Evolutionary conservation across 2,329 filamentous ascomycete genomes (phyloP), one percentile per base, ranked within the genome.

Genomic region (Clarireedia sp.): DNA sequence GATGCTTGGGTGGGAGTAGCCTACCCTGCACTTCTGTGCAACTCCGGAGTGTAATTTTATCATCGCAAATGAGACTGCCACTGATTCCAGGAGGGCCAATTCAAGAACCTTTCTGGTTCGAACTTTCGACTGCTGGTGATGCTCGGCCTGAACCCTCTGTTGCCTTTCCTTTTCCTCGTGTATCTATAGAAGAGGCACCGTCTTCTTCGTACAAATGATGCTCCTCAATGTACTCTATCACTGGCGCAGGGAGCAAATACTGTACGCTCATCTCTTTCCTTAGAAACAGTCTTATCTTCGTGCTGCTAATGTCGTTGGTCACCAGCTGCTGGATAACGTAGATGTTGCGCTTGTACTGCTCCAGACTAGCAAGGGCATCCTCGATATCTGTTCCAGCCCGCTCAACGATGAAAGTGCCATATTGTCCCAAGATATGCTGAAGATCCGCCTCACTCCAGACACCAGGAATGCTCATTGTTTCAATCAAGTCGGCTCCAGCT

Each of bases 371-470:
- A 46, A 96, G 77, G 2, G 91, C 90, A 67, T 95, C 88, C 60
- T 95, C 88, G 49, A 95, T 87, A 66, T 95, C 89, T 21, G 90
- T 95, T 44, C 90, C 91, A 41, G 84, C 85, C 58, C 92, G 83
- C 76, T 96, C 88, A n/a, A 95, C 80, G 57, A 92, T 87, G 69
- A 95, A 90, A 29, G 87, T 84, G 44, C 89, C 89, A 67, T 87
- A 96, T 67, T 86, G 81, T 48, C 88, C 84, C 10, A 96, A 76
- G 57, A 96, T 96, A 64, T 95, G 88, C 64, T 94, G 86, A 54
- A 96, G 75, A 78, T 96, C 92, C 60, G 85, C 80, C 47, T 83
- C 78, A 50, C 86, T 87, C 92, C 92, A 97, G 1, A 96, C 82
- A 57, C 59, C 56, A 17, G 63, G 3, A 72, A 74, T 10, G 69